Percentiles rank a stretch among this genome's conserved stretches.
These are phyloP conservation scores for Russula dissimulans DNA, from an alignment of 768 basidiomycete species.

Conservation along the genomic window DNA sequence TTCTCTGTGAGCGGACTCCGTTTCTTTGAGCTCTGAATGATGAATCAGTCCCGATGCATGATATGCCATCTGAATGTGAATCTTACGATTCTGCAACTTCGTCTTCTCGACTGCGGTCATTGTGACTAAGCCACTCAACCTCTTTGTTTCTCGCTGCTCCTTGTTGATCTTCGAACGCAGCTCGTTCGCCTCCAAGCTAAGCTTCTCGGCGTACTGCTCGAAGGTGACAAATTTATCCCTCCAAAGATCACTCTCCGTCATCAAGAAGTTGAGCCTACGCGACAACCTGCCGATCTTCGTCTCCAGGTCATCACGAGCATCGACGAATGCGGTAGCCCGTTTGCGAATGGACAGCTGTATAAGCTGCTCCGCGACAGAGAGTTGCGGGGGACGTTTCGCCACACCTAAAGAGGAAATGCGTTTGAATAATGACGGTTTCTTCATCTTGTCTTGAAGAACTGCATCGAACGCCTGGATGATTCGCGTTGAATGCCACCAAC, in stretches of 20 bases:
- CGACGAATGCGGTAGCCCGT: slow-evolving; percentile 90
- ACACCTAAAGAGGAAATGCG: slow-evolving; percentile 71
- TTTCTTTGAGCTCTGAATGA: slow-evolving; percentile 64
- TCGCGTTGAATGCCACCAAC: slow-evolving; percentile 91
- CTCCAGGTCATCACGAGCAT: slow-evolving; percentile 88
- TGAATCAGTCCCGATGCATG: neutral
- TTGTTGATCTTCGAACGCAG: slow-evolving; percentile 81
- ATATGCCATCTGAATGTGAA: neutral
- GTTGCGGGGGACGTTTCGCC: slow-evolving; percentile 58
- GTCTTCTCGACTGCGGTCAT: slow-evolving; percentile 70
- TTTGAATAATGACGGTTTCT: slow-evolving; percentile 82
- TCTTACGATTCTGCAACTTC: slow-evolving; percentile 71
- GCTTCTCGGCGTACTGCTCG: slow-evolving; percentile 87
- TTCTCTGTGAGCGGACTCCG: slow-evolving; percentile 71
- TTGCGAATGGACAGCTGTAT: slow-evolving; percentile 86
- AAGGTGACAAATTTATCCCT: slow-evolving; percentile 91
- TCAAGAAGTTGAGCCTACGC: slow-evolving; percentile 79
- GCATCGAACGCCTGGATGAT: slow-evolving; percentile 87
- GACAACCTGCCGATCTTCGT: slow-evolving; percentile 86
- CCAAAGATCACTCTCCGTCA: slow-evolving; percentile 88
- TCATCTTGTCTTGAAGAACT: slow-evolving; percentile 84
- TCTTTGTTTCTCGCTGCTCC: slow-evolving; percentile 82
- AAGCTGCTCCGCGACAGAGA: slow-evolving; percentile 63
- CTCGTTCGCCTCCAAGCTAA: slow-evolving; percentile 79
- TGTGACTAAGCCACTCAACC: slow-evolving; percentile 70